Percentiles rank a stretch among this genome's conserved stretches.
Evolutionary conservation across 768 basidiomycete genomes (phyloP).

Genomic region (Xerocomellus amylosporus): DNA sequence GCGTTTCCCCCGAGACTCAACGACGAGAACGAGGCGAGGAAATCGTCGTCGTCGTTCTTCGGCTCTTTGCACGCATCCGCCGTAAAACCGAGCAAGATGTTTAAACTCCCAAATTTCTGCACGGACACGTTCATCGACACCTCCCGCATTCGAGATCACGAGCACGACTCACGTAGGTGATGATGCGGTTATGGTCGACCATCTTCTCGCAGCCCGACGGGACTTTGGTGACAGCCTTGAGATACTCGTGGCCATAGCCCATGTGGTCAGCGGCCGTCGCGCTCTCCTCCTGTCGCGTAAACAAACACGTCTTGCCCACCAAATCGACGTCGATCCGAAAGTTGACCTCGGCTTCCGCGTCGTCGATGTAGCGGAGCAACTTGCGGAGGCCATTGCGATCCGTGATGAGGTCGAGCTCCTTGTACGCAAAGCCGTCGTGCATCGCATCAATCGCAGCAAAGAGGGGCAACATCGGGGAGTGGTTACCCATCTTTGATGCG

Average conservation of each 20-base stretch:
- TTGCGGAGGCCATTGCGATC: slow-evolving; percentile 68
- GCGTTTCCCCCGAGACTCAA: slow-evolving; percentile 15
- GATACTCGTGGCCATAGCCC: slow-evolving; percentile 60
- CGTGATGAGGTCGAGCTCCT: slow-evolving; percentile 47
- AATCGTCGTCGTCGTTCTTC: slow-evolving; percentile 21
- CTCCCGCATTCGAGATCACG: neutral
- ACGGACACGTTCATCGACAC: neutral
- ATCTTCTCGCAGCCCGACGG: slow-evolving; percentile 48
- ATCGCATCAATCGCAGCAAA: slow-evolving; percentile 55
- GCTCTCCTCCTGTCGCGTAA: slow-evolving; percentile 55
- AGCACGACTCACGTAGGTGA: slow-evolving; percentile 52
- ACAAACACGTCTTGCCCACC: slow-evolving; percentile 55
- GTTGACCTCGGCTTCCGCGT: slow-evolving; percentile 26
- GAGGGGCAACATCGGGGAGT: slow-evolving; percentile 50
- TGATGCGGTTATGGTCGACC: slow-evolving; percentile 59
- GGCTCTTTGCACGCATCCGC: slow-evolving; percentile 42
- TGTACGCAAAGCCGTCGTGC: slow-evolving; percentile 25
- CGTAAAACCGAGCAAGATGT: slow-evolving; percentile 56
- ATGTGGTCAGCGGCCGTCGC: slow-evolving; percentile 22
- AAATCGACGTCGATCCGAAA: slow-evolving; percentile 74
- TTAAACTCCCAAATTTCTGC: slow-evolving; percentile 57
- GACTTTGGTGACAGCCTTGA: slow-evolving; percentile 49
- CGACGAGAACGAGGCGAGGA: slow-evolving; percentile 27
- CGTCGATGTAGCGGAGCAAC: slow-evolving; percentile 51
- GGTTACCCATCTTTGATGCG: slow-evolving; percentile 39